Base-by-base conservation (phyloP, 148 eudicot genomes). In the Dianthus caryophyllus region DNA sequence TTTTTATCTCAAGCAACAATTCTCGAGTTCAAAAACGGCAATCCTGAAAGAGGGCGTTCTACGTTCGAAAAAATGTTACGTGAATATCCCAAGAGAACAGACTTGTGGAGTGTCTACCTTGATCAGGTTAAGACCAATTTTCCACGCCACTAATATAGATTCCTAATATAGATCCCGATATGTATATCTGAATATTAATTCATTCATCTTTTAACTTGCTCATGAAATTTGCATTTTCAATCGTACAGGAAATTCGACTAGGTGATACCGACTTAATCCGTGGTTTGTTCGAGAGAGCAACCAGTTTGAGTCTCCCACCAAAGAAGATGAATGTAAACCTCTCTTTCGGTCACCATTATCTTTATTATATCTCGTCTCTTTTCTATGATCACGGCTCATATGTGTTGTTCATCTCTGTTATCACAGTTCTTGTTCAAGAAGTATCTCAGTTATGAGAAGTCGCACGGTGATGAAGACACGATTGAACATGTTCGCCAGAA, bases 371-470 rank as follows among this genome's bases (percentile, higher is more conserved):
- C 10, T n/a, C 29, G 24, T 49, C 53, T 50, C 43, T 21, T 48
- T 53, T 3, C n/a, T 13, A 12, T 50, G 59, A 49, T 64, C 43
- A 21, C 38, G 20, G 14, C 56, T 60, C 39, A 52, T 29, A 29
- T 30, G 31, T 65, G 20, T 46, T 44, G 58, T n/a, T 13, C 29
- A 39, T 29, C 30, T 29, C 30, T 71, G 31, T 69, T 15, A 10
- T 59, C 75, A 83, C 92, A 93, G 96, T 83, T 78, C 73, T 83
- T 93, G 66, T 90, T 93, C 79, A 88, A 86, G 72, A 93, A 88
- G 81, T 93, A 85, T 76, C 82, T 82, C 12, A 84, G 74, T 49
- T 93, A 81, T 71, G 98, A 90, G 31, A 84, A 83, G 80, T 83
- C 90, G n/a, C 51, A 58, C 10, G 93, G 93, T 29, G 87, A 91